A percentile compares a stretch with the other conserved stretches of the same genome.
Evolutionary conservation across 331 rosid species (phyloP).

Genomic region (Ulmus americana): DNA sequence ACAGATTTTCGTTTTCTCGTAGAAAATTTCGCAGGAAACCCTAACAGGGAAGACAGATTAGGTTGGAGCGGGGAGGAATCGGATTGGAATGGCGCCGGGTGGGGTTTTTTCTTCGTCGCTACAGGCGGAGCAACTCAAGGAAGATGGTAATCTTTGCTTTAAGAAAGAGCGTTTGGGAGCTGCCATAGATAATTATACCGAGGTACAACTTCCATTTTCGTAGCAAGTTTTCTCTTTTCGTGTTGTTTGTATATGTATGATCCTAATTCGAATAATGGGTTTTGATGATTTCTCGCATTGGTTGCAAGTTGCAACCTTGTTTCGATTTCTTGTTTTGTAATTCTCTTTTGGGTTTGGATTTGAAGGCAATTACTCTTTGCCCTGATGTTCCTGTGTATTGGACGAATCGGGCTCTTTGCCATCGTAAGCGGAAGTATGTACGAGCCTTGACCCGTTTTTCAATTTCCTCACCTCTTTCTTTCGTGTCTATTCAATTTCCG

Average conservation of each 20-base stretch:
- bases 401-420: conserved; percentile 92
- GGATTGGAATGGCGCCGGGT: conserved; percentile 26
- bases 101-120: conserved; percentile 26
- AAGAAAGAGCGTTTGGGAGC: conserved; percentile 74
- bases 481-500: not conserved
- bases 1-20: not conserved
- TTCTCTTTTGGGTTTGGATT: conserved; percentile 12
- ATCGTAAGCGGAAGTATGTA: conserved; percentile 86
- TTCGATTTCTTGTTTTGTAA: too few relatives aligned
- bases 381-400: conserved; percentile 65
- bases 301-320: too few relatives aligned
- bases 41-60: not conserved
- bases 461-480: not conserved
- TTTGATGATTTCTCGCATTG: not conserved
- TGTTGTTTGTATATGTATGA: not conserved
- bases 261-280: not conserved
- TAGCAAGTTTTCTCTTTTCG: not conserved
- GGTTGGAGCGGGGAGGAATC: not conserved
- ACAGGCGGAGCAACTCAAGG: conserved; percentile 63
- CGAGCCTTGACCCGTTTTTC: conserved; percentile 10
- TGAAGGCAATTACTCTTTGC: conserved; percentile 56
- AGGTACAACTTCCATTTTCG: conserved; percentile 33
- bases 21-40: not conserved
- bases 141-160: conserved; percentile 70
- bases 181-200: conserved; percentile 91